Evolutionary conservation across 805 yeast species (phyloP), one percentile per base, ranked within the genome.

Genomic region (Torulaspora maleeae): DNA sequence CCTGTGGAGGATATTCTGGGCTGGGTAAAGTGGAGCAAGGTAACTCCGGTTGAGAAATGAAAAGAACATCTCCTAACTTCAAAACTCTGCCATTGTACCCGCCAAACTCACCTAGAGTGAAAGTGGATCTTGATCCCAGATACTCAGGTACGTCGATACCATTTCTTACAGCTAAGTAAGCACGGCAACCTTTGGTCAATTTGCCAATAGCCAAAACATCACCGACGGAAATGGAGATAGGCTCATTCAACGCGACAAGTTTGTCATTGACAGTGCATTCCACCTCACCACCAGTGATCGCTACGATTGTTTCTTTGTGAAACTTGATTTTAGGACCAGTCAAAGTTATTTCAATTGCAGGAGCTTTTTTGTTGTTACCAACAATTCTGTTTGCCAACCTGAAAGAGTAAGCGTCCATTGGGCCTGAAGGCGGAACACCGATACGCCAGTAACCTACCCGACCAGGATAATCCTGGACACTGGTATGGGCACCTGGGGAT

Each of bases 341-440:
- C 57, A 91, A 71, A 1, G 98, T 93, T 47, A 86, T 73, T 69
- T 91, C 99, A 61, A 91, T 75, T 28, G 95, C 96, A 5, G 98
- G 96, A 9, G 96, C 84, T 36, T 75, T 71, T 52, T 73, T 69
- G 54, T 82, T 78, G 67, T 91, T 93, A 49, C 97, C 98, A 36
- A 91, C 98, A 59, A 87, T 80, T 61, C 85, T 73, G 72, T 91
- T 91, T 16, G 96, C 96, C 51, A 87, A 65, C 58, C 96, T 76
- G 72, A 90, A 90, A 4, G 97, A 82, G 59, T 82, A 90, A 49
- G 82, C 78, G 68, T 91, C 99, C 98, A 91, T 93, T 48, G 98
- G 96, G 37, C 99, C 99, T 33, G 96, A 87, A 6, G 98, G 98
- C 20, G 99, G 99, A 45, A 91, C 98, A 64, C 99, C 99, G 44